These are phyloP conservation scores for Candida tetrigidarum DNA, from an alignment of 1,139 yeast genomes.

Conservation along the genomic window DNA sequence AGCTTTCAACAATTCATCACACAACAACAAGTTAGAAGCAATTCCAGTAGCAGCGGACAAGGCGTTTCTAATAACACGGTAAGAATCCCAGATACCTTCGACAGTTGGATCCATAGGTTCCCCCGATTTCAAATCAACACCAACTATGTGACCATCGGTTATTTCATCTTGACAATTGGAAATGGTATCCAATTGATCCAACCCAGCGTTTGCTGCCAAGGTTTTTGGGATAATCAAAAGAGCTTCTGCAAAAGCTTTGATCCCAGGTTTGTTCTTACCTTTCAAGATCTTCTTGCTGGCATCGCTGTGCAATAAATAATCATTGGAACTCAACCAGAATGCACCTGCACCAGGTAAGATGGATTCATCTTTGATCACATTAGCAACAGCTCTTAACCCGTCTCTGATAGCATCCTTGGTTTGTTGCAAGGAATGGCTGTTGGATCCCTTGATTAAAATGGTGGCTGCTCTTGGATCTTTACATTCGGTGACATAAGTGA, in stretches of 20 bases:
- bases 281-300: slow-evolving; percentile 59
- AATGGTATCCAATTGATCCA: slow-evolving; percentile 88
- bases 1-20: slow-evolving; percentile 96
- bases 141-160: slow-evolving; percentile 80
- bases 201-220: slow-evolving; percentile 89
- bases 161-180: slow-evolving; percentile 91
- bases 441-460: slow-evolving; percentile 91
- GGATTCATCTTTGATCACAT: slow-evolving; percentile 81
- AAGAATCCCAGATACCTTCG: slow-evolving; percentile 97
- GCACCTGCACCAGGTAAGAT: slow-evolving; percentile 99
- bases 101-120: slow-evolving; percentile 95
- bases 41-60: slow-evolving; percentile 93
- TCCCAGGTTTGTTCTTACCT: slow-evolving; percentile 90
- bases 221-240: slow-evolving; percentile 92
- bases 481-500: slow-evolving; percentile 93
- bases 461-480: slow-evolving; percentile 92
- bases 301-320: slow-evolving; percentile 58
- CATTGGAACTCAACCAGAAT: slow-evolving; percentile 81
- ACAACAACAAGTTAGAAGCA: slow-evolving; percentile 86
- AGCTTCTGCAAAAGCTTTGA: slow-evolving; percentile 93
- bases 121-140: slow-evolving; percentile 88
- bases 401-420: slow-evolving; percentile 97
- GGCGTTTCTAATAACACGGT: slow-evolving; percentile 91
- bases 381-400: slow-evolving; percentile 93
- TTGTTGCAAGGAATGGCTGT: slow-evolving; percentile 85